Evolutionary conservation across 176 grass and related monocot genomes (phyloP), one percentile per base, ranked within the genome.

Genomic region (Ensete glaucum): DNA sequence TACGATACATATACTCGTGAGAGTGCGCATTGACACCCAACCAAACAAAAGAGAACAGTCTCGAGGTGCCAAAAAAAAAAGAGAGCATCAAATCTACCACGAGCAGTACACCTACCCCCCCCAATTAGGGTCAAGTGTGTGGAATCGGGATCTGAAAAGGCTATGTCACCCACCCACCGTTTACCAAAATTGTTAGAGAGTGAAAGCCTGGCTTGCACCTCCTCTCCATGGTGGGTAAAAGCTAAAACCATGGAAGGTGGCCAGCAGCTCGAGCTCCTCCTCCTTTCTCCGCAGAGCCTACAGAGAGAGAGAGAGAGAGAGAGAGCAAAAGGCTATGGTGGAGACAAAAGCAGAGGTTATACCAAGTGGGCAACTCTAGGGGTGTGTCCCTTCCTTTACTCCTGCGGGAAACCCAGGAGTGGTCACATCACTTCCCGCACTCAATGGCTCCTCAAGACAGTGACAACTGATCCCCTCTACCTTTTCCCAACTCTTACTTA

Each of bases 381-480:
- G 27, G 54, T 23, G 54, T 17, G 12, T 50, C 54, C 53, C n/a
- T 19, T n/a, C 73, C 26, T 74, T 74, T 74, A 59, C 73, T 26
- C 22, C 10, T 2, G 3, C 59, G 53, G 54, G 73, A 74, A 74
- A 74, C 73, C 54, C 24, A 74, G 73, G 73, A 74, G 59, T 74
- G 11, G 73, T 74, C 73, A 74, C 73, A 74, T 74, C 73, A 74
- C 13, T 58, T 29, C 54, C 14, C 54, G 53, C 73, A 58, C 73
- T 74, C 73, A 58, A 9, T 74, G 73, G 55, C 73, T 25, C 16
- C 53, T 19, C 54, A 2, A 2, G 73, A 74, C 17, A 74, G 54
- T 43, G 73, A 74, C 73, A 74, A 74, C 73, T 74, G 73, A 74
- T 58, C 2, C 70, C 20, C 13, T 13, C 20, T 20, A 20, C 3